Evolutionary conservation across 2,329 filamentous ascomycete species (phyloP).

Genomic region (Alternaria alternata): DNA sequence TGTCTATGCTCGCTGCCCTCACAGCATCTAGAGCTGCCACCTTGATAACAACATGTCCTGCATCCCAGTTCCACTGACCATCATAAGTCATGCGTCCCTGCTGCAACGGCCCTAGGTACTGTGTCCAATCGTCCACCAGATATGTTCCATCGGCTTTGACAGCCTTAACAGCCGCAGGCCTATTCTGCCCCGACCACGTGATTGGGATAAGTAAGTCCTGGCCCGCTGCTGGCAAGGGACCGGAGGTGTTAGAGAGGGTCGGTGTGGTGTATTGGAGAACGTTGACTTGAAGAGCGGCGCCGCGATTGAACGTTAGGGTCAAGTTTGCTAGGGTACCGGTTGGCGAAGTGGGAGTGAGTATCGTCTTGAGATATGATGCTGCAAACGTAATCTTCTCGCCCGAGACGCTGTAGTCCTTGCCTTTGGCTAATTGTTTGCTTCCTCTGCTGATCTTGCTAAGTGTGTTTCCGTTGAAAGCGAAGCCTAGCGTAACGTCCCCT

Average conservation of each 20-base stretch:
- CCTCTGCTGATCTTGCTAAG: constrained; percentile 51
- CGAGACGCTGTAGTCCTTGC: constrained; percentile 59
- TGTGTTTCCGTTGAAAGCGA: constrained; percentile 64
- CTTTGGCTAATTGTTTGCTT: constrained; percentile 49
- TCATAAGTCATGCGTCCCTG: constrained; percentile 58
- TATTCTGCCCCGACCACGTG: constrained; percentile 60
- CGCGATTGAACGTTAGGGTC: constrained; percentile 62
- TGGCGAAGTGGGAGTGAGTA: constrained; percentile 53
- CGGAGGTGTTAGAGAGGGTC: constrained; percentile 24
- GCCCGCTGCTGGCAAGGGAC: constrained; percentile 45
- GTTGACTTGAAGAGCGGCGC: constrained; percentile 57
- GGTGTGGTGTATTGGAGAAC: constrained; percentile 64
- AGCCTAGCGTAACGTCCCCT: constrained; percentile 56
- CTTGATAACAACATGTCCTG: constrained; percentile 57
- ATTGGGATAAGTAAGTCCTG: constrained; percentile 61
- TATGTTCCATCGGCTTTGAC: constrained; percentile 58
- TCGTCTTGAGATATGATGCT: constrained; percentile 56
- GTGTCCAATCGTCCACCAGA: constrained; percentile 66
- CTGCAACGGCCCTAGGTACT: constrained; percentile 62
- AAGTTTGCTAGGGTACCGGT: constrained; percentile 61
- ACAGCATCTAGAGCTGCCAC: constrained; percentile 58
- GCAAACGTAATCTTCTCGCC: constrained; percentile 58
- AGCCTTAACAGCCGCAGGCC: constrained; percentile 62
- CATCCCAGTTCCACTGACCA: constrained; percentile 63
- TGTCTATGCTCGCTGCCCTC: constrained; percentile 54